These are phyloP conservation scores for Nematodospora anomalae DNA, from an alignment of 1,139 yeast genomes.

Conservation along the genomic window DNA sequence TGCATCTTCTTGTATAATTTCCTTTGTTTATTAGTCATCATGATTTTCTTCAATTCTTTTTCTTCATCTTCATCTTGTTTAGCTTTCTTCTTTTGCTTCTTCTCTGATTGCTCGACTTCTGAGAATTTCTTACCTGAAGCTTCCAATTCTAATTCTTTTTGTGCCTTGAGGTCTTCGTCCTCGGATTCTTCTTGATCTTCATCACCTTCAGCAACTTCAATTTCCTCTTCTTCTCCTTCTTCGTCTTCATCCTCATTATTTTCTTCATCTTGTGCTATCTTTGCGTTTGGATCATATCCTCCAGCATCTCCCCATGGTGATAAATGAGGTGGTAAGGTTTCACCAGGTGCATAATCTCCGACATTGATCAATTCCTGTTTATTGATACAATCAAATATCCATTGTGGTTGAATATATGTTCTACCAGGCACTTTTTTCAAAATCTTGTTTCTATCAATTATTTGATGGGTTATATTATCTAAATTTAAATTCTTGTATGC, in stretches of 20 bases:
- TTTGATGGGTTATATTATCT: conserved; percentile 82
- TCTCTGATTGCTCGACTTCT: conserved; percentile 41
- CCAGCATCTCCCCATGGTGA: conserved; percentile 99
- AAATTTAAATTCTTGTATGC: conserved; percentile 55
- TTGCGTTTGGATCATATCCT: conserved; percentile 80
- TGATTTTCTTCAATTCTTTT: conserved; percentile 84
- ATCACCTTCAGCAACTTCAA: conserved; percentile 47
- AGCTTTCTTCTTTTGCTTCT: conserved; percentile 29
- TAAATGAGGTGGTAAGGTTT: conserved; percentile 91
- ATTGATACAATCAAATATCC: conserved; percentile 93
- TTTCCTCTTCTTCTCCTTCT: conserved; percentile 49
- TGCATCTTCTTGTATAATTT: conserved; percentile 94
- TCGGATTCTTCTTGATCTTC: conserved; percentile 48
- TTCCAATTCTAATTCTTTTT: conserved; percentile 86
- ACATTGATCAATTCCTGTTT: conserved; percentile 74
- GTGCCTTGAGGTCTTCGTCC: conserved; percentile 65
- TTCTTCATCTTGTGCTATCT: conserved; percentile 26
- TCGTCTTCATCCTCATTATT: conserved; percentile 42
- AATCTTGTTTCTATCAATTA: conserved; percentile 87
- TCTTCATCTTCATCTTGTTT: conserved; percentile 60
- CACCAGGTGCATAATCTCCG: conserved; percentile 87
- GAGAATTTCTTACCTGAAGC: conserved; percentile 82
- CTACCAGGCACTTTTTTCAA: conserved; percentile 81
- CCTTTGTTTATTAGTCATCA: conserved; percentile 98
- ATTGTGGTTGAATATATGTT: conserved; percentile 95